These are phyloP conservation scores for Nicotiana obtusifolia DNA, from an alignment of 257 asterid species.

Conservation along the genomic window DNA sequence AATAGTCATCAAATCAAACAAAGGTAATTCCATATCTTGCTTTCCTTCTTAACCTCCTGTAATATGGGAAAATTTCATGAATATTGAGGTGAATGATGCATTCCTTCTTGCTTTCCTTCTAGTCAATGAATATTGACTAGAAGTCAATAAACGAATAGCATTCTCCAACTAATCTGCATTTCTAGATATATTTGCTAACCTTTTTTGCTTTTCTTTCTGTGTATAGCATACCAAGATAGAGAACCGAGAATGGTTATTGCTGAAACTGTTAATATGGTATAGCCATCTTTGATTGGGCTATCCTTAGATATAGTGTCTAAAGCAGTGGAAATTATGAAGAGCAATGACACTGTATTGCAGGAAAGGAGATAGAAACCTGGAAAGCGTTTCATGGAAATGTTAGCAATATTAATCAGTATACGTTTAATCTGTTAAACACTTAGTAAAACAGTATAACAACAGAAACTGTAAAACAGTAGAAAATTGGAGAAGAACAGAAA, in stretches of 20 bases:
- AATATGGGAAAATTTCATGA: too few relatives aligned
- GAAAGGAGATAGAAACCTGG: background rate
- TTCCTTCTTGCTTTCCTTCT: too few relatives aligned
- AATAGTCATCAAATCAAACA: slow-evolving; percentile 1
- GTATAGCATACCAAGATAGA: background rate
- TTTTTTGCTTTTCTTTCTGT: background rate
- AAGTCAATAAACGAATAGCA: too few relatives aligned
- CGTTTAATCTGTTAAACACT: too few relatives aligned
- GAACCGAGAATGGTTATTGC: background rate
- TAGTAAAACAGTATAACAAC: too few relatives aligned
- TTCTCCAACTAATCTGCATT: background rate
- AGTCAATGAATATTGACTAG: too few relatives aligned
- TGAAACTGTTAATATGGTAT: background rate
- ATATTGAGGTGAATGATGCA: too few relatives aligned
- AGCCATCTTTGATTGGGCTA: background rate
- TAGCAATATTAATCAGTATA: too few relatives aligned
- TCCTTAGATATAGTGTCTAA: background rate
- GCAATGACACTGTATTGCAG: background rate
- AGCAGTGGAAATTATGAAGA: background rate
- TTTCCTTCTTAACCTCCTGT: background rate
- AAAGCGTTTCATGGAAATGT: background rate
- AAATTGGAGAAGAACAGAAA: too few relatives aligned
- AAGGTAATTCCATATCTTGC: slow-evolving; percentile 8
- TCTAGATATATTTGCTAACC: background rate
- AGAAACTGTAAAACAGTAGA: too few relatives aligned